Conservation (phyloP, 2,329 filamentous ascomycete species). For the Rhynchosporium agropyri region DNA sequence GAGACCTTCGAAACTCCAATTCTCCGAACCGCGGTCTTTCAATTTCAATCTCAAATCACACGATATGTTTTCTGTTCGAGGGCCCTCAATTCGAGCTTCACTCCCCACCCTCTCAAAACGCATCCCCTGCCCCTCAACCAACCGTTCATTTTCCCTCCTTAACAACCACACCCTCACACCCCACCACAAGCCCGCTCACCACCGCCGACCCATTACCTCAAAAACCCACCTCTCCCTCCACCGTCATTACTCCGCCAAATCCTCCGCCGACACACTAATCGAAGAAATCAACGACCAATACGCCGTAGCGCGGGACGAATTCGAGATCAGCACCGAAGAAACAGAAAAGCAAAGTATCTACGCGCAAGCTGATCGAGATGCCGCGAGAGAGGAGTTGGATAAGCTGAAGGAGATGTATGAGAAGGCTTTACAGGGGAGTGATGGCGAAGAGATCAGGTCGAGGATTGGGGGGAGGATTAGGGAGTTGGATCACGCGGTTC, state of each 20-base stretch:
- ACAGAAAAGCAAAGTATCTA: slow-evolving; percentile 50
- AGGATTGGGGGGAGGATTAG: slow-evolving; percentile 49
- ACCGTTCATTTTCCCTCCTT: slow-evolving; percentile 10
- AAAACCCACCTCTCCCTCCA: no score
- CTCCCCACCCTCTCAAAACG: slow-evolving; percentile 25
- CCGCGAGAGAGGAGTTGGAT: slow-evolving; percentile 49
- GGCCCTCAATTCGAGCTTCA: slow-evolving; percentile 22
- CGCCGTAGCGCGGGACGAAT: slow-evolving; percentile 50
- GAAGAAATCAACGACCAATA: slow-evolving; percentile 38
- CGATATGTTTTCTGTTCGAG: slow-evolving; percentile 33
- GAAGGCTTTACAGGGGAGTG: slow-evolving; percentile 41
- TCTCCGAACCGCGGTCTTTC: background rate
- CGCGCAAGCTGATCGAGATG: slow-evolving; percentile 49
- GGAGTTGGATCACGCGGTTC: slow-evolving; percentile 50
- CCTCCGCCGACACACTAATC: slow-evolving; percentile 2
- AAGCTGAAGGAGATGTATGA: slow-evolving; percentile 42
- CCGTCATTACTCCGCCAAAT: slow-evolving; percentile 4
- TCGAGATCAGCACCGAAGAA: slow-evolving; percentile 52
- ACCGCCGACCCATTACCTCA: background rate
- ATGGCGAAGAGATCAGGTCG: slow-evolving; percentile 47
- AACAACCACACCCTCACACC: slow-evolving; percentile 2
- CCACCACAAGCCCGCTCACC: background rate
- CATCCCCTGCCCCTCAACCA: background rate
- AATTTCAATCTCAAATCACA: background rate
- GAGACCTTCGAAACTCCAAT: background rate